A percentile compares a stretch with the other conserved stretches of the same genome.
These are phyloP conservation scores for Phoma sp. DNA, from an alignment of 2,329 filamentous ascomycete genomes.

Conservation along the genomic window DNA sequence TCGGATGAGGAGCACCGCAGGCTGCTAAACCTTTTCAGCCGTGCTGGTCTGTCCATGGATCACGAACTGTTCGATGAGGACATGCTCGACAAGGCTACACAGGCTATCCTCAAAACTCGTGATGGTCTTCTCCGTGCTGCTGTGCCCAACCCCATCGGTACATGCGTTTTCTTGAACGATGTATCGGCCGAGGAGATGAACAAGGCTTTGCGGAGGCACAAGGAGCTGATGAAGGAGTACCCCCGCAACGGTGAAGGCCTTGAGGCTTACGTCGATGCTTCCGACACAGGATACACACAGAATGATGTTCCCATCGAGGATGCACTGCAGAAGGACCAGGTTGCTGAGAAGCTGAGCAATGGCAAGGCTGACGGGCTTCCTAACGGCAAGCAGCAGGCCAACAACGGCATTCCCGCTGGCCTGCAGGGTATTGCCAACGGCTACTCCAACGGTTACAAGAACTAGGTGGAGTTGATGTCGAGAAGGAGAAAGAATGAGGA, in stretches of 20 bases:
- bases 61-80: conserved; percentile 71
- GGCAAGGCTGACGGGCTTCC: conserved; percentile 26
- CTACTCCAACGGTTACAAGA: conserved; percentile 41
- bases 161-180: conserved; percentile 73
- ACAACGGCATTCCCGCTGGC: conserved; percentile 18
- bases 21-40: conserved; percentile 71
- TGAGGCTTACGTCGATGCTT: conserved; percentile 72
- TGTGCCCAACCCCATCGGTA: conserved; percentile 71
- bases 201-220: conserved; percentile 66
- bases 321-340: conserved; percentile 27
- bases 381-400: conserved; percentile 28
- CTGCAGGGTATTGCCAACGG: conserved; percentile 37
- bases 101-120: conserved; percentile 73
- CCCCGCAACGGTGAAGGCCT: conserved; percentile 69
- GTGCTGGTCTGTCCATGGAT: conserved; percentile 74
- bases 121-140: conserved; percentile 72
- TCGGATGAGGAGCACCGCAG: conserved; percentile 66
- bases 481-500: not conserved
- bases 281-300: conserved; percentile 68
- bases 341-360: conserved; percentile 34
- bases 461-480: conserved; percentile 20
- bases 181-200: conserved; percentile 68
- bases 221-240: conserved; percentile 67
- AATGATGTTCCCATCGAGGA: conserved; percentile 52
- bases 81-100: conserved; percentile 69